phyloP scores from a whole-genome alignment of 192 early-diverging fungal genomes.

The Phycomyces blakesleeanus region DNA sequence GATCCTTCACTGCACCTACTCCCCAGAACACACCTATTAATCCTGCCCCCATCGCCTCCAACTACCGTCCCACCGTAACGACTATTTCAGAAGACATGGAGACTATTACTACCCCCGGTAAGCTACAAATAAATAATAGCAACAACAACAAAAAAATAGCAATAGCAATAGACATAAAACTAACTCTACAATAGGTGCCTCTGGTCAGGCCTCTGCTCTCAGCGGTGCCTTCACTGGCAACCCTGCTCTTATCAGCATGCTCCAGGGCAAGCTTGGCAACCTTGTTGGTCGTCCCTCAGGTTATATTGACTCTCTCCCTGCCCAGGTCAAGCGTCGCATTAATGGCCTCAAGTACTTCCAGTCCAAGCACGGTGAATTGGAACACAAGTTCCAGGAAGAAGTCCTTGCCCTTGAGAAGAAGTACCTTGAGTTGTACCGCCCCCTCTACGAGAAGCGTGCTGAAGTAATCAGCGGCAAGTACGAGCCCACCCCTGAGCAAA shows the following conservation, averaged over 20 bases:
- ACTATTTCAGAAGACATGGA: constrained; percentile 52
- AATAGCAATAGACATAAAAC: constrained; percentile 5
- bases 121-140: background rate
- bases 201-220: constrained; percentile 10
- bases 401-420: constrained; percentile 95
- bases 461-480: constrained; percentile 70
- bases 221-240: constrained; percentile 43
- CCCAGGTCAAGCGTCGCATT: constrained; percentile 79
- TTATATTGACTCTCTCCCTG: constrained; percentile 48
- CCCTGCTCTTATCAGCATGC: constrained; percentile 65
- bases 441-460: constrained; percentile 87
- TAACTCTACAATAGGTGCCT: constrained; percentile 1
- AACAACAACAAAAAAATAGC: background rate
- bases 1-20: constrained; percentile 50
- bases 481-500: constrained; percentile 92
- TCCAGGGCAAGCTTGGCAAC: constrained; percentile 72
- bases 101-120: constrained; percentile 33
- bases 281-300: constrained; percentile 68
- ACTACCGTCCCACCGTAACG: constrained; percentile 40
- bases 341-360: constrained; percentile 86
- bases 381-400: constrained; percentile 90
- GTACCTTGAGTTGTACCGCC: constrained; percentile 80
- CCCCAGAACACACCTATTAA: constrained; percentile 56
- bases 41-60: constrained; percentile 51
- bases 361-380: constrained; percentile 79